Evolutionary conservation across 2,329 filamentous ascomycete genomes (phyloP), one percentile per base, ranked within the genome.

Genomic region (Fusarium sp.): DNA sequence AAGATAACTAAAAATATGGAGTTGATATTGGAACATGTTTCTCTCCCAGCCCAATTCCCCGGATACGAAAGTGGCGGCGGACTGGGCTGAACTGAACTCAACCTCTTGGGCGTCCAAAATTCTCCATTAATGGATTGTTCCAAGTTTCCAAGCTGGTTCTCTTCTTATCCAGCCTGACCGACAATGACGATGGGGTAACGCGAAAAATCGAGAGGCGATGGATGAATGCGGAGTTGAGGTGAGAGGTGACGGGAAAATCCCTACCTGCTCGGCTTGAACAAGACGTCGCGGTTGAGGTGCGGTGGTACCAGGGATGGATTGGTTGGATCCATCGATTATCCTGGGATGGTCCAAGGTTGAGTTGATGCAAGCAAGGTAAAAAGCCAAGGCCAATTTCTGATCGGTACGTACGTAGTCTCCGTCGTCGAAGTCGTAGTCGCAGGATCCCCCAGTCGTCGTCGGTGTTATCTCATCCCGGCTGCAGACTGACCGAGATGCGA

Each of bases 331-430:
- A 75, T 69, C 62, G 27, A 35, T 35, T 59, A 65, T 65, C 62
- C 62, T 39, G 29, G 29, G 52, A 60, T 50, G 45, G 56, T 56
- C 52, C 48, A 37, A 52, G 56, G 65, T 45, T 69, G 59, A 64
- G 58, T 67, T 69, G 72, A 75, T 67, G 72, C 72, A 71, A 75
- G 63, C 33, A 66, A 75, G 72, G 67, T 59, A 37, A 65, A 66
- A 69, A 73, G 69, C 69, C 62, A 71, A 39, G 72, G 60, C 69
- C 69, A n/a, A 68, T 68, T 27, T 73, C 45, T 67, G 71, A 43
- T 63, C 59, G 63, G 66, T 75, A 65, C 62, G 37, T 37, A 48
- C 22, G 61, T 64, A 48, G 72, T 56, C 59, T 56, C 72, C 72
- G 65, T 75, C 71, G 61, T 57, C 56, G 50, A 68, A 52, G 48